A percentile compares a stretch with the other conserved stretches of the same genome.
phyloP scores from a whole-genome alignment of 2,329 filamentous ascomycete genomes.

The Colletotrichum theobromicola region DNA sequence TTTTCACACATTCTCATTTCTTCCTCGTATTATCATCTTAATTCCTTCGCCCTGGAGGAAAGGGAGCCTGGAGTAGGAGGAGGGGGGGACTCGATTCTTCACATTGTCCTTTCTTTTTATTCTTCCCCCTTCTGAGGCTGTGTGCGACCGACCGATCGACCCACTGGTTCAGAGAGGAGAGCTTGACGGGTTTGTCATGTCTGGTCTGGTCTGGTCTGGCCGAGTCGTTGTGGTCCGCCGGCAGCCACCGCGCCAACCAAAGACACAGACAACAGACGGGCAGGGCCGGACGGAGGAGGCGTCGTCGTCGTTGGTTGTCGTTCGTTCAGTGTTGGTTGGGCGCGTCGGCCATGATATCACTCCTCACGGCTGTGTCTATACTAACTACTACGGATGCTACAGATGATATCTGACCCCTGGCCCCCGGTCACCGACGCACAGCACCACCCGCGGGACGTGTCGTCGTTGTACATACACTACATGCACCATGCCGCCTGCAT shows the following conservation, averaged over 20 bases:
- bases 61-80: not conserved
- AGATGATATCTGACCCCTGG: slow-evolving; percentile 12
- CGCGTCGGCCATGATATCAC: slow-evolving; percentile 7
- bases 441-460: slow-evolving; percentile 19
- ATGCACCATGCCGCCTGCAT: slow-evolving; percentile 18
- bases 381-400: not conserved
- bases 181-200: not conserved
- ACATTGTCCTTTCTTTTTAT: not conserved
- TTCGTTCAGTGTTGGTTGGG: slow-evolving; percentile 2
- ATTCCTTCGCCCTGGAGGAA: not conserved
- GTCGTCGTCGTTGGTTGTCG: not conserved
- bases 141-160: not conserved
- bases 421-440: slow-evolving; percentile 7
- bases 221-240: not conserved
- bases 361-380: not conserved
- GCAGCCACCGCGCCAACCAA: not conserved
- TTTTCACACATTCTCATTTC: slow-evolving; percentile 14
- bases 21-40: slow-evolving; percentile 17
- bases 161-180: not conserved
- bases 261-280: not conserved
- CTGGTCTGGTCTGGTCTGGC: not conserved
- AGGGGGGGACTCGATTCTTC: not conserved
- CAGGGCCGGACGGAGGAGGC: not conserved
- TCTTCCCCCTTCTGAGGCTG: not conserved
- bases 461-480: not conserved